Evolutionary conservation across 2,329 filamentous ascomycete genomes (phyloP).

Genomic region (Aspergillus ochraceus): DNA sequence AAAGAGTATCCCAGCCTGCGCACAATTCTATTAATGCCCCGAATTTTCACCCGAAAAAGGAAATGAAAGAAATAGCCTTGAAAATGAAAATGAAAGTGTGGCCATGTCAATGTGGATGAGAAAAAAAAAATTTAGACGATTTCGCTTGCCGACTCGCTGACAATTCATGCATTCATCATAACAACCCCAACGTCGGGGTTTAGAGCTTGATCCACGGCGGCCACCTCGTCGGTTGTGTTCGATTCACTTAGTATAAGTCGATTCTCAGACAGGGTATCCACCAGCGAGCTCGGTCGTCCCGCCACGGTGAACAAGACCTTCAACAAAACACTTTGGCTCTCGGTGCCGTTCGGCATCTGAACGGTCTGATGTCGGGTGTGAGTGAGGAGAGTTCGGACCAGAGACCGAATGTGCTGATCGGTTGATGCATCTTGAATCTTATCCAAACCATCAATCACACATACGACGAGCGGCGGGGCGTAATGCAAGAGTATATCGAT

Average conservation of each 20-base stretch:
- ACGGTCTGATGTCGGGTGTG: conserved; percentile 30
- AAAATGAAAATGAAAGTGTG: neutral
- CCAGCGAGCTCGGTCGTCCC: conserved; percentile 30
- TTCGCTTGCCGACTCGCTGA: neutral
- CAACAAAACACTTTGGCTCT: conserved; percentile 29
- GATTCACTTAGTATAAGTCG: conserved; percentile 30
- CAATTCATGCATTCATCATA: conserved; percentile 35
- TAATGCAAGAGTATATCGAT: conserved; percentile 37
- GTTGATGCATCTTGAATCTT: conserved; percentile 33
- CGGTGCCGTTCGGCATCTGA: conserved; percentile 15
- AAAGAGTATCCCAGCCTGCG: conserved; percentile 16
- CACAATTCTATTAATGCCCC: conserved; percentile 19
- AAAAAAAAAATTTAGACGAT: neutral
- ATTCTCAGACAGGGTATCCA: conserved; percentile 35
- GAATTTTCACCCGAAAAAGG: conserved; percentile 17
- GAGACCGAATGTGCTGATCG: conserved; percentile 31
- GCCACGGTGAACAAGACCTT: conserved; percentile 39
- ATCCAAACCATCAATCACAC: conserved; percentile 38
- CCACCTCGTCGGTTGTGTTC: conserved; percentile 19
- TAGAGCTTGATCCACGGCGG: conserved; percentile 23
- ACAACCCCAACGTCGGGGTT: conserved; percentile 29
- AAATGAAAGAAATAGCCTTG: conserved; percentile 1
- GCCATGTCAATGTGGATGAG: neutral
- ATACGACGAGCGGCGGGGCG: conserved; percentile 37
- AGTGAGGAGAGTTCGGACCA: conserved; percentile 34